Conservation (phyloP, 2,329 filamentous ascomycete genomes). For the Acrocalymma vagum region DNA sequence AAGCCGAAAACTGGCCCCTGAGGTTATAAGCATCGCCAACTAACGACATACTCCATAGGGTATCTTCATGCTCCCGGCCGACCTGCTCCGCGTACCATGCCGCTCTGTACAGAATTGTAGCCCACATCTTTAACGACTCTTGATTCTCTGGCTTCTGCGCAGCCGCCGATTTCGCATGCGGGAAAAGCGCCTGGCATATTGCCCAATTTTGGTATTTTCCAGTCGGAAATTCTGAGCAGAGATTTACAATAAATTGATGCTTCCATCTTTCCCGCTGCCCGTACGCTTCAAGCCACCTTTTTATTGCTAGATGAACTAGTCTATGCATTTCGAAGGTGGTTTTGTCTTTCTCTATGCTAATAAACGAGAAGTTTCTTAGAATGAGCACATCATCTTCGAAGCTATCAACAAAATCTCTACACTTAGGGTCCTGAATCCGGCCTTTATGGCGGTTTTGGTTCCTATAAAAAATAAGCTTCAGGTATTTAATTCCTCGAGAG, state of each 20-base stretch:
- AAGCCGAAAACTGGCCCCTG: constrained; percentile 6
- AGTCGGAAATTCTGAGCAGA: constrained; percentile 36
- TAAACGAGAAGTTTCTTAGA: constrained; percentile 2
- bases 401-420: too few species aligned
- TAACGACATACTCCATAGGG: constrained; percentile 5
- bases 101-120: neutral
- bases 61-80: constrained; percentile 3
- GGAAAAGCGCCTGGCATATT: constrained; percentile 38
- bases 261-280: too few species aligned
- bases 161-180: constrained; percentile 29
- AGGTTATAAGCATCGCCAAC: constrained; percentile 3
- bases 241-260: constrained; percentile 34
- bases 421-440: too few species aligned
- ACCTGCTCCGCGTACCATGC: constrained; percentile 2
- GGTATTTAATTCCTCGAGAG: too few species aligned
- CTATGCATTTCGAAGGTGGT: constrained; percentile 11
- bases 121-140: neutral
- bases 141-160: too few species aligned
- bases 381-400: constrained; percentile 1
- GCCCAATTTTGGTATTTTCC: constrained; percentile 41
- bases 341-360: neutral
- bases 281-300: too few species aligned
- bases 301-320: constrained; percentile 2
- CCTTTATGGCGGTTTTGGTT: too few species aligned
- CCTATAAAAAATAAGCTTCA: too few species aligned